These are phyloP conservation scores for Colletotrichum sansevieriae DNA, from an alignment of 2,329 filamentous ascomycete species.

Conservation along the genomic window DNA sequence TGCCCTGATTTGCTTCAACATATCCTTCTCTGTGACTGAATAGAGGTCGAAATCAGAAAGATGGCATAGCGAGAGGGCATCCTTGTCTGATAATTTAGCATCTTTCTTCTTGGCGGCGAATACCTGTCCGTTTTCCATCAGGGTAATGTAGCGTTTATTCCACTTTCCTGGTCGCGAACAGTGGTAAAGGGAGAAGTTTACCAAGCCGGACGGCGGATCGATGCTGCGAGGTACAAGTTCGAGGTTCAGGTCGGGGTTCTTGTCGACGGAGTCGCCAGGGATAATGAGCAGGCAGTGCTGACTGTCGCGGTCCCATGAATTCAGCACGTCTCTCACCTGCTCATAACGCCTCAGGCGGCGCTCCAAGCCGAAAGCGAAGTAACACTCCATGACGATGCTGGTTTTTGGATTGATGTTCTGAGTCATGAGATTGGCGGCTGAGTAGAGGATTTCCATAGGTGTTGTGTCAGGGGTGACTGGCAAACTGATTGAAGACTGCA, in stretches of 20 bases:
- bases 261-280: slow-evolving; percentile 67
- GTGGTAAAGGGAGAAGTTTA: slow-evolving; percentile 79
- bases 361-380: slow-evolving; percentile 81
- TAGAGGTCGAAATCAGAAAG: slow-evolving; percentile 95
- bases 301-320: slow-evolving; percentile 88
- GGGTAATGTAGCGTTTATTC: slow-evolving; percentile 85
- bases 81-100: slow-evolving; percentile 73
- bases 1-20: slow-evolving; percentile 79
- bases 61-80: slow-evolving; percentile 80
- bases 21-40: slow-evolving; percentile 76
- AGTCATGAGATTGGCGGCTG: slow-evolving; percentile 73
- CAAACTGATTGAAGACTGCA: slow-evolving; percentile 77
- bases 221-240: slow-evolving; percentile 69
- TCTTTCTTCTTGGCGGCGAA: slow-evolving; percentile 77
- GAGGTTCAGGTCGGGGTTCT: slow-evolving; percentile 73
- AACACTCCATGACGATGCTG: slow-evolving; percentile 83
- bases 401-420: slow-evolving; percentile 73
- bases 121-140: slow-evolving; percentile 81
- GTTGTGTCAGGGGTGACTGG: slow-evolving; percentile 82
- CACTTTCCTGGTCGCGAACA: slow-evolving; percentile 87
- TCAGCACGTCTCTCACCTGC: slow-evolving; percentile 86
- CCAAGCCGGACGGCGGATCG: slow-evolving; percentile 73
- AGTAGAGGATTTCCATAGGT: slow-evolving; percentile 77
- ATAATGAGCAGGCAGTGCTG: slow-evolving; percentile 81
- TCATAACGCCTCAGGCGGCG: slow-evolving; percentile 89